Conservation (phyloP, 1,284 basidiomycete species). For the Ustilago esculenta region DNA sequence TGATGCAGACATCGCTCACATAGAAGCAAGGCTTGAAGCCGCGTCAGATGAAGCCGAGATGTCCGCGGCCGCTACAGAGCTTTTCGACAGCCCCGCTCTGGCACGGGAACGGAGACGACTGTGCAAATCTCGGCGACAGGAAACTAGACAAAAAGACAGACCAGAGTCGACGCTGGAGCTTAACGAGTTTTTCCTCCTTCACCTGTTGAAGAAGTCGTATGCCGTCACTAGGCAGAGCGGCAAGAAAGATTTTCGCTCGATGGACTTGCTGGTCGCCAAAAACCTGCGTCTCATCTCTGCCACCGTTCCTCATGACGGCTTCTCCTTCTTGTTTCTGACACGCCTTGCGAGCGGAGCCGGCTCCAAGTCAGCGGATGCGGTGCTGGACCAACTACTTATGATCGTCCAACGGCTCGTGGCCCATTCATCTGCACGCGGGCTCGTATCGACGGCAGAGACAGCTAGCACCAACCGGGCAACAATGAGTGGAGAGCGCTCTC, state of each 20-base stretch:
- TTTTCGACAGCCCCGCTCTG: constrained; percentile 5
- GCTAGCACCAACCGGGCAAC: background rate
- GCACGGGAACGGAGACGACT: constrained; percentile 2
- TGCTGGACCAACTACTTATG: background rate
- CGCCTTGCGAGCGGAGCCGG: background rate
- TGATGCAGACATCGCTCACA: background rate
- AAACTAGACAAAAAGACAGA: background rate
- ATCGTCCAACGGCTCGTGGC: background rate
- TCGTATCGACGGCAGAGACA: background rate
- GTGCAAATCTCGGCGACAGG: background rate
- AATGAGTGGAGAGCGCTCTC: background rate
- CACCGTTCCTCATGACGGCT: background rate
- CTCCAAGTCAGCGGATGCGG: background rate
- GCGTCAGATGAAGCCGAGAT: background rate
- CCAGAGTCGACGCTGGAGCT: background rate
- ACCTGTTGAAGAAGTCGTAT: background rate
- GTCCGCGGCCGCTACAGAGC: background rate
- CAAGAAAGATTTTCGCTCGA: background rate
- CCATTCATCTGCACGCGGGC: background rate
- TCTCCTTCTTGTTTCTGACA: constrained; percentile 4
- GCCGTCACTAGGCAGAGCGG: background rate
- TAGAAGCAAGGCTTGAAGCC: background rate
- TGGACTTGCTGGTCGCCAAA: constrained; percentile 5
- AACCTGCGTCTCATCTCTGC: background rate
- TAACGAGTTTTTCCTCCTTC: constrained; percentile 14